Percentiles rank a stretch among this genome's conserved stretches.
phyloP scores from a whole-genome alignment of 306 rosid genomes.

The Glycine tomentella region DNA sequence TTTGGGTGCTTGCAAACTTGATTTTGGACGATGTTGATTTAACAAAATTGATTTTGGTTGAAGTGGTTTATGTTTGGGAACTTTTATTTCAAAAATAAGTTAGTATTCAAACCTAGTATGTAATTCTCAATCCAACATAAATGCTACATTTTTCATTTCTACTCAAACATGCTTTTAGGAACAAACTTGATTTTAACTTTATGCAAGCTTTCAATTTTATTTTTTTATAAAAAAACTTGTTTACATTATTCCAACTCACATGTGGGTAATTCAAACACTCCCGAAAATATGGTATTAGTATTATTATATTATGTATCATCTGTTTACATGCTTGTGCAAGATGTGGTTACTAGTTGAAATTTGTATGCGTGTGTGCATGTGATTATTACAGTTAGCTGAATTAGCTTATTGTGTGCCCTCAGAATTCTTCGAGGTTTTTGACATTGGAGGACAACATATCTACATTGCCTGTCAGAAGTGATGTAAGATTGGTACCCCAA shows the following conservation, averaged over 20 bases:
- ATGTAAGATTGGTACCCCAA: slow-evolving; percentile 67
- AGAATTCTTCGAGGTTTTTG: slow-evolving; percentile 60
- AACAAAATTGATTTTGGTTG: slow-evolving; percentile 12
- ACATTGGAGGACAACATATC: slow-evolving; percentile 57
- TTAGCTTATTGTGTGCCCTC: slow-evolving; percentile 46
- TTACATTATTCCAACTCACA: neutral
- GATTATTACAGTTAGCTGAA: slow-evolving; percentile 39
- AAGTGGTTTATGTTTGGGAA: neutral
- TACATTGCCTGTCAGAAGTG: slow-evolving; percentile 56
- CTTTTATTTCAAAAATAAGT: neutral
- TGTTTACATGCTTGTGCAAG: slow-evolving; percentile 31
- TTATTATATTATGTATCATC: slow-evolving; percentile 27
- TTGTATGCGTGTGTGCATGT: neutral
- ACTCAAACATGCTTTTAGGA: neutral
- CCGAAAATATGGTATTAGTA: slow-evolving; percentile 10
- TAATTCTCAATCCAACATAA: neutral
- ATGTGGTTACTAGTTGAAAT: slow-evolving; percentile 24
- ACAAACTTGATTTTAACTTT: slow-evolving; percentile 7
- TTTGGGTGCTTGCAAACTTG: neutral
- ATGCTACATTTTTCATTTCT: neutral
- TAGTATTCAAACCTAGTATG: neutral
- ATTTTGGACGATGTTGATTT: neutral
- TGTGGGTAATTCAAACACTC: neutral
- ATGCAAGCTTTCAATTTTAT: neutral
- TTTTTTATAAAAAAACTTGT: neutral